Base-by-base conservation (phyloP, 495 filamentous ascomycete species). In the Rostrohypoxylon terebratum region DNA sequence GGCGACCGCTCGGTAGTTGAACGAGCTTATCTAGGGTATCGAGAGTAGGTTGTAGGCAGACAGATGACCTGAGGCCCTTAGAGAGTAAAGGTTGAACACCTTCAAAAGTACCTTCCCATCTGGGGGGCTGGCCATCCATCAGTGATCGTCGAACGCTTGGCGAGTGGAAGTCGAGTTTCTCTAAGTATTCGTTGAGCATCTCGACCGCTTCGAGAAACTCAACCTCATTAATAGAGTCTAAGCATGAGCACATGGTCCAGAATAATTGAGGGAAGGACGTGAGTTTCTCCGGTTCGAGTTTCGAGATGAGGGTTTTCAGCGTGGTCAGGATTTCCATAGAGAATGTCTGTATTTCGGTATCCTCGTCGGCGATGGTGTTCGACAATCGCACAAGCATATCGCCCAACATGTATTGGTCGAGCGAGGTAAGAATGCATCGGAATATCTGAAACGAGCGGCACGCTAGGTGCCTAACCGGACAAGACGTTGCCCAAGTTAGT, bases 371-470 rank as follows among this genome's bases (percentile, higher is more conserved):
- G 66, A 99, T 96, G 0, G 94, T 98, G 79, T 97, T 98, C 3
- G 94, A 98, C 23, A 98, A 87, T 23, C 96, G 86, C 51, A 91
- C 94, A 18, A 99, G 87, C 93, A 98, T 98, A 72, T 98, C 96
- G 1, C 92, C 93, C 14, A 99, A 86, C 95, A 98, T 98, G 57
- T 88, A 81, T 64, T 94, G 94, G 76, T 98, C 96, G 21, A 98
- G 81, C 1, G 93, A 92, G 9, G 92, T 94, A 38, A 95, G 88
- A 59, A 98, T 93, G 77, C 94, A 98, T 10, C 96, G 88, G 83
- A 98, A 99, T 1, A 98, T 91, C 79, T 99, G 96, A 79, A 99
- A 97, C 6, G 96, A 98, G 47, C 96, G 89, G 76, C 96, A 99
- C 1, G 96, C 96, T 40, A 98, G 83, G 82, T 99, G 96, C 33